phyloP scores from a whole-genome alignment of 2,329 filamentous ascomycete species.

The Zasmidium angulare region DNA sequence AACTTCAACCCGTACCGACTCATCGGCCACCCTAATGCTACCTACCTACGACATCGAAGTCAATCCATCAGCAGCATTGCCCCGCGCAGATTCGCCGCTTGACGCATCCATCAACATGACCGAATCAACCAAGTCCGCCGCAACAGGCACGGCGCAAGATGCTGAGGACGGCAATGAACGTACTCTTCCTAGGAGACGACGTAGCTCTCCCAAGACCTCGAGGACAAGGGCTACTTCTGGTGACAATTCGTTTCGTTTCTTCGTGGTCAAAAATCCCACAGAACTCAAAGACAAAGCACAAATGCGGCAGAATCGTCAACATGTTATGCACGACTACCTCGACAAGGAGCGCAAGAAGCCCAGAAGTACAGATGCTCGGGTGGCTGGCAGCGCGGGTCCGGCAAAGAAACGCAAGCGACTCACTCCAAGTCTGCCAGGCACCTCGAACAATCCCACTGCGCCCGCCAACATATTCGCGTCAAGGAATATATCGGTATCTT shows the following conservation, averaged over 20 bases:
- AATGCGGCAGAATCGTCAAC: slow-evolving; percentile 31
- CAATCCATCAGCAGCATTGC: not conserved
- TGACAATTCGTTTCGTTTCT: slow-evolving; percentile 21
- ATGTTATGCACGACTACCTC: slow-evolving; percentile 36
- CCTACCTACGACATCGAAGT: no score
- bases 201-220: not conserved
- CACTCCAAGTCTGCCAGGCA: not conserved
- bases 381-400: slow-evolving; percentile 9
- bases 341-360: slow-evolving; percentile 31
- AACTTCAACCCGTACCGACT: no score
- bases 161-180: not conserved
- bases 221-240: not conserved
- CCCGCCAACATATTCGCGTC: slow-evolving; percentile 1
- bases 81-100: not conserved
- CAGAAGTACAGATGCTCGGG: slow-evolving; percentile 25
- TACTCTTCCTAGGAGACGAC: not conserved
- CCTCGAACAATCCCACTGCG: slow-evolving; percentile 4
- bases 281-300: slow-evolving; percentile 30
- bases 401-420: slow-evolving; percentile 18
- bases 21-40: no score
- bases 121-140: not conserved
- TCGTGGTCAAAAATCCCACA: slow-evolving; percentile 28
- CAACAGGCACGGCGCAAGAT: not conserved
- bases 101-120: not conserved
- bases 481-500: not conserved